Evolutionary conservation across 228 moss, liverwort and hornwort genomes (phyloP), one percentile per base, ranked within the genome.

Genomic region (Sphagnum fallax): DNA sequence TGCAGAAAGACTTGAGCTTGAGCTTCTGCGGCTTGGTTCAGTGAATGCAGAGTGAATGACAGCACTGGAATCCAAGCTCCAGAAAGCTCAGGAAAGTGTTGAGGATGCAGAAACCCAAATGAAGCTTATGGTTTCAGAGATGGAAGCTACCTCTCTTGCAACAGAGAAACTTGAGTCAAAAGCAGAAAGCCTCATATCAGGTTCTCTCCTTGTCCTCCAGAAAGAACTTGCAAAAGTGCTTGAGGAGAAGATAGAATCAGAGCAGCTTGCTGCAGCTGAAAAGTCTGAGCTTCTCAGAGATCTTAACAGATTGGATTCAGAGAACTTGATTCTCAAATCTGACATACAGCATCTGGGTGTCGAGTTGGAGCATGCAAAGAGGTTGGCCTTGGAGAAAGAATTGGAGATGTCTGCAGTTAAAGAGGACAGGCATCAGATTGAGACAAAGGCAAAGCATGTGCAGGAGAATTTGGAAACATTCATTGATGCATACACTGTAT

Each of bases 401-500:
- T 80, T 84, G 65, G 73, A 86, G 60, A 62, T 91, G 16, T 67
- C 68, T 2, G 14, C 74, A 50, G 61, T 88, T 4, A 84, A 72
- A 61, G 77, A 47, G 6, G 60, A 68, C 64, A 75, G 50, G 59
- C 52, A 49, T 50, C 75, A 72, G 63, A 70, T 78, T 6, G 73
- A 80, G 65, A 65, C 63, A 50, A 78, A 82, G 66, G 49, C 77
- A 50, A 61, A 66, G n/a, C 75, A 84, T 52, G 76, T 75, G 50
- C 79, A 83, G 50, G 76, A 79, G 50, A 89, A 82, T 16, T 53
- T 95, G 73, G 63, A 62, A 57, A 63, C 63, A 47, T 61, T 90
- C 67, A 61, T 78, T 14, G 78, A 92, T 50, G 75, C 86, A 73
- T 84, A 83, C 61, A 49, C 71, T n/a, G 66, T 78, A 49, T 87